Percentiles rank a stretch among this genome's conserved stretches.
Conservation (phyloP, 495 filamentous ascomycete species). For the Podospora comata region DNA sequence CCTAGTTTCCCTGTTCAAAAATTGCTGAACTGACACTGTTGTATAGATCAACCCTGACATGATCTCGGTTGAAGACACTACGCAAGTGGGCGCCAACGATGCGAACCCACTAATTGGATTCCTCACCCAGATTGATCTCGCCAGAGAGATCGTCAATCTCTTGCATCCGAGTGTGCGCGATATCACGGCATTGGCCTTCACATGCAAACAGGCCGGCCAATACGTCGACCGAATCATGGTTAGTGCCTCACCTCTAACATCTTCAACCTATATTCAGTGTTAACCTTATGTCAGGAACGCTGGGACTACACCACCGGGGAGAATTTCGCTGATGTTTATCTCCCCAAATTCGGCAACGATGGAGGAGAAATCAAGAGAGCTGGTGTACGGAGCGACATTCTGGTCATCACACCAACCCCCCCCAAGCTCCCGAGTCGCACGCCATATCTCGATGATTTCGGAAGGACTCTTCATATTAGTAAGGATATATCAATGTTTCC, state of each 20-base stretch:
- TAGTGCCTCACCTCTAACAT: neutral
- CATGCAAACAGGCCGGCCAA: neutral
- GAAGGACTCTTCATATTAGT: neutral
- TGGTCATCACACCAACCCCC: neutral
- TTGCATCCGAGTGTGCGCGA: neutral
- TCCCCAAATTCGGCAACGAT: neutral
- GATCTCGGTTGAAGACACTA: neutral
- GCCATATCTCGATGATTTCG: neutral
- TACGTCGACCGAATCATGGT: neutral
- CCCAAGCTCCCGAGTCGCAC: neutral
- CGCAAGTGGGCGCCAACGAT: neutral
- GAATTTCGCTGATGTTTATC: neutral
- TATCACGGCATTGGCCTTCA: neutral
- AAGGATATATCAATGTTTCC: neutral
- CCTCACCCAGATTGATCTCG: neutral
- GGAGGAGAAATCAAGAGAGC: neutral
- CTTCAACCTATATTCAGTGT: neutral
- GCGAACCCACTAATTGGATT: neutral
- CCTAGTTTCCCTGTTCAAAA: neutral
- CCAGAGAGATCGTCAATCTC: neutral
- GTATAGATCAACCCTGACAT: neutral
- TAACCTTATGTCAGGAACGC: neutral
- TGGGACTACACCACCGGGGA: neutral
- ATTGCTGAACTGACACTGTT: neutral
- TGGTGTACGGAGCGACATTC: neutral